Evolutionary conservation across 2,329 filamentous ascomycete species (phyloP), one percentile per base, ranked within the genome.

Genomic region (Stylonectria norvegica): DNA sequence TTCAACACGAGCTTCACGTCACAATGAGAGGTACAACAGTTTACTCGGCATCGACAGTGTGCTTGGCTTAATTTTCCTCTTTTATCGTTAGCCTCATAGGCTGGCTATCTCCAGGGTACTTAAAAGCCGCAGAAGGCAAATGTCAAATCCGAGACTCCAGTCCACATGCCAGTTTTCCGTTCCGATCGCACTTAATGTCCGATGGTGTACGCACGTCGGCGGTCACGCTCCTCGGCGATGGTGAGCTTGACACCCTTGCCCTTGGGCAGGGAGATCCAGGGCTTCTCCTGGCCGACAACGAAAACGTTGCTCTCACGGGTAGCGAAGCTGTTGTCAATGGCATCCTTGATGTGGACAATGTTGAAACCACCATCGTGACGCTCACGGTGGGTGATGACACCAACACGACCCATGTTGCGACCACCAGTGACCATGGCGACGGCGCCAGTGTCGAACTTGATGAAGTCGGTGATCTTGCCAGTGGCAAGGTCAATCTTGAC

Each of bases 341-440:
- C 91, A 69, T 98, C 93, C 87, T 98, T 98, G 76, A 98, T 86
- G 81, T 96, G 90, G 72, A 98, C 90, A 67, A 98, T 95, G 83
- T 94, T 94, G 87, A 98, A 98, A 73, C 93, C 93, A 81, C 93
- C 93, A 64, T 98, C 93, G 83, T 98, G 93, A 66, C 93, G 89
- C 83, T 98, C 93, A 81, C 93, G 91, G 84, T 98, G 90, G 65
- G 93, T 97, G 79, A 98, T 94, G 72, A 97, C 91, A 86, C 93
- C 93, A 68, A 98, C 91, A 91, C 93, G 93, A 72, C 93, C 93
- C 91, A 97, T 98, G 89, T 98, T 98, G 71, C 91, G 93, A 84
- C 93, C 93, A 85, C 93, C 93, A 62, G 93, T 98, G 67, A 86
- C 86, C 91, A 98, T 98, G 73, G 86, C 89, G 63, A 98, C 89